These are phyloP conservation scores for Brassica nigra DNA, from an alignment of 345 rosid species.

Conservation along the genomic window DNA sequence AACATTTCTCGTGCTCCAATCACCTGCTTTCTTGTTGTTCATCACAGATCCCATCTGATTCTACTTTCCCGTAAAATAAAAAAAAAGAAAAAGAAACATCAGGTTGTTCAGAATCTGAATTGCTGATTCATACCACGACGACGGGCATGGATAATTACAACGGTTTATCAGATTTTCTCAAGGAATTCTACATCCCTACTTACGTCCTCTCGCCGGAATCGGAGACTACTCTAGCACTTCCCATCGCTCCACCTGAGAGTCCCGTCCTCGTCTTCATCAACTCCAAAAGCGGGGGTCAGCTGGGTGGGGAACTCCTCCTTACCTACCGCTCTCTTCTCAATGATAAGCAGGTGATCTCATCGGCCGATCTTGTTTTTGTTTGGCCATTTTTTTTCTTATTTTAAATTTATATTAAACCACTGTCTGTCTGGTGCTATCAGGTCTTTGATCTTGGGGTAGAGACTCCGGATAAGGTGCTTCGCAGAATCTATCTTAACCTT, in stretches of 20 bases:
- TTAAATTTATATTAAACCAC: not conserved
- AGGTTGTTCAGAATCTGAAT: not conserved
- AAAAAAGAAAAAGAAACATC: not conserved
- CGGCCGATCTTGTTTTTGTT: not conserved
- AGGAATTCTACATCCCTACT: slow-evolving; percentile 57
- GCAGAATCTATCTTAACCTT: slow-evolving; percentile 64
- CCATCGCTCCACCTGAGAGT: slow-evolving; percentile 50
- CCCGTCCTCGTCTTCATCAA: slow-evolving; percentile 88
- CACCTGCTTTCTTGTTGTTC: not conserved
- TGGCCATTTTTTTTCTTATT: not conserved
- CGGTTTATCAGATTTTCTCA: slow-evolving; percentile 32
- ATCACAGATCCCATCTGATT: not conserved
- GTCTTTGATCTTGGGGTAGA: slow-evolving; percentile 80
- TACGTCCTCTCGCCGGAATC: slow-evolving; percentile 53
- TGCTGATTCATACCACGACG: not conserved
- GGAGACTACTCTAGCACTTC: not conserved
- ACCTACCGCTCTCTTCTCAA: slow-evolving; percentile 76
- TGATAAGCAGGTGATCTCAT: slow-evolving; percentile 51
- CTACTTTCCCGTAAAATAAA: not conserved
- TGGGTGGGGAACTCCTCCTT: slow-evolving; percentile 77
- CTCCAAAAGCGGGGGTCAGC: slow-evolving; percentile 93
- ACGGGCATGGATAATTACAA: slow-evolving; percentile 42
- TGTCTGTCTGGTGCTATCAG: slow-evolving; percentile 29
- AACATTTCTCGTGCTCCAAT: not conserved
- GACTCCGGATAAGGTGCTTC: slow-evolving; percentile 68